Percentiles rank a stretch among this genome's conserved stretches.
Evolutionary conservation across 78 protist species (phyloP).

Genomic region (Protostelium mycophagum): DNA sequence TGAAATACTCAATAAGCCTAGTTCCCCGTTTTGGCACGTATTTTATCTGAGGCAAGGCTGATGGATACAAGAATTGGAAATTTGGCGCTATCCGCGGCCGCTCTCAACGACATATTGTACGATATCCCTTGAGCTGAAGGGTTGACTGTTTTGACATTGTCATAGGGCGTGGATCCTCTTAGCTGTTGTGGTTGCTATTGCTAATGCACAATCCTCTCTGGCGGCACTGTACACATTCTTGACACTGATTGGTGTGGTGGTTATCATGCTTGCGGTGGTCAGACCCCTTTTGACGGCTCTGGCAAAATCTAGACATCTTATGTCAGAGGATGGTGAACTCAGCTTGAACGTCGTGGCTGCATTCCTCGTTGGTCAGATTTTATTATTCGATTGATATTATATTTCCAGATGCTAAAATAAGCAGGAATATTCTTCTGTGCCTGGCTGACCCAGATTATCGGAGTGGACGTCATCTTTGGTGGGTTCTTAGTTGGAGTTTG

Average conservation of each 20-base stretch:
- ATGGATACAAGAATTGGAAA: constrained; percentile 40
- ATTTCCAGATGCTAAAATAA: too few relatives aligned
- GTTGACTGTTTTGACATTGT: too few relatives aligned
- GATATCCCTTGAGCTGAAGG: background rate
- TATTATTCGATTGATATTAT: background rate
- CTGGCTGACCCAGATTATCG: constrained; percentile 57
- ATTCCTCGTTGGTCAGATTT: background rate
- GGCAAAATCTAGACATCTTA: background rate
- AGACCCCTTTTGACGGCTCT: constrained; percentile 14
- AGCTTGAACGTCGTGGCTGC: background rate
- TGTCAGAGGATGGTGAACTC: background rate
- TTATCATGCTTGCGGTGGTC: constrained; percentile 13
- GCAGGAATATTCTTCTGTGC: constrained; percentile 13
- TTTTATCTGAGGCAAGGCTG: constrained; percentile 30
- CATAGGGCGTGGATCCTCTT: constrained; percentile 45
- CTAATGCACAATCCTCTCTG: constrained; percentile 12
- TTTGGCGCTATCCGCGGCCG: constrained; percentile 45
- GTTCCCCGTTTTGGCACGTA: constrained; percentile 56
- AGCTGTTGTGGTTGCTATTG: constrained; percentile 41
- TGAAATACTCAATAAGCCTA: background rate
- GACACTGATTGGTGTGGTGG: constrained; percentile 13
- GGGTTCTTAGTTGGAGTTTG: constrained; percentile 54
- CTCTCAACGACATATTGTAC: constrained; percentile 39
- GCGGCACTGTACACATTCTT: constrained; percentile 43
- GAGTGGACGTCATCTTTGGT: constrained; percentile 70